These are phyloP conservation scores for Ephemerocybe angulata DNA, from an alignment of 768 basidiomycete genomes.

Conservation along the genomic window DNA sequence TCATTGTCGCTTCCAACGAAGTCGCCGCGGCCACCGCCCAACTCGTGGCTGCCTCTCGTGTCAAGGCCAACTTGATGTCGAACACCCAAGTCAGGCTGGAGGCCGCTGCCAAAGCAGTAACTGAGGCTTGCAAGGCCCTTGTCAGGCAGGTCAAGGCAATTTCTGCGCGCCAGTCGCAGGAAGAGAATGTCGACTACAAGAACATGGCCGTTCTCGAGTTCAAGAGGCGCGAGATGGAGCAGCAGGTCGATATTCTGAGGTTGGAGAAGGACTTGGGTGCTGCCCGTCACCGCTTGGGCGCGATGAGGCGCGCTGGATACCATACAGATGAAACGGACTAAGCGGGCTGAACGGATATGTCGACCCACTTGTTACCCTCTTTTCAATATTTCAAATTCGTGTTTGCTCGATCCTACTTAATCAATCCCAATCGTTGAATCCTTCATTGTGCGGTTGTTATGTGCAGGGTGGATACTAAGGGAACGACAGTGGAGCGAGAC, in stretches of 20 bases:
- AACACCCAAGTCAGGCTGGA: constrained; percentile 97
- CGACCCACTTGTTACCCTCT: background rate
- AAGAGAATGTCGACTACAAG: constrained; percentile 85
- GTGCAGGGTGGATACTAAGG: too few species aligned
- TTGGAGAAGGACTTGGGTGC: constrained; percentile 93
- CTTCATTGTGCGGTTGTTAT: too few species aligned
- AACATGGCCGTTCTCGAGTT: constrained; percentile 93
- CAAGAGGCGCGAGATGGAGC: constrained; percentile 98
- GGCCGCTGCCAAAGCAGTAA: constrained; percentile 94
- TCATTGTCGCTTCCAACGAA: constrained; percentile 99
- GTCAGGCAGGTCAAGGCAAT: constrained; percentile 96
- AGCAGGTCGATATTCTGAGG: constrained; percentile 96
- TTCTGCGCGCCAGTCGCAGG: constrained; percentile 74
- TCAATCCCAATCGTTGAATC: background rate
- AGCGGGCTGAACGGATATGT: background rate
- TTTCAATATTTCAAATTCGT: background rate
- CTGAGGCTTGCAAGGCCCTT: constrained; percentile 94
- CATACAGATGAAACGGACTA: constrained; percentile 82
- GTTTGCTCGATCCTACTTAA: too few species aligned
- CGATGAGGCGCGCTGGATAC: constrained; percentile 86
- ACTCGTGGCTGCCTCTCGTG: constrained; percentile 95
- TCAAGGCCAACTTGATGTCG: constrained; percentile 97
- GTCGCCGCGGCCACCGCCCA: constrained; percentile 97
- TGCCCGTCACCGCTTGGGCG: constrained; percentile 75
- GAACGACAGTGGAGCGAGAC: too few species aligned